Percentiles rank a stretch among this genome's conserved stretches.
Conservation (phyloP, 2,329 filamentous ascomycete genomes). For the Botrytis galanthina region DNA sequence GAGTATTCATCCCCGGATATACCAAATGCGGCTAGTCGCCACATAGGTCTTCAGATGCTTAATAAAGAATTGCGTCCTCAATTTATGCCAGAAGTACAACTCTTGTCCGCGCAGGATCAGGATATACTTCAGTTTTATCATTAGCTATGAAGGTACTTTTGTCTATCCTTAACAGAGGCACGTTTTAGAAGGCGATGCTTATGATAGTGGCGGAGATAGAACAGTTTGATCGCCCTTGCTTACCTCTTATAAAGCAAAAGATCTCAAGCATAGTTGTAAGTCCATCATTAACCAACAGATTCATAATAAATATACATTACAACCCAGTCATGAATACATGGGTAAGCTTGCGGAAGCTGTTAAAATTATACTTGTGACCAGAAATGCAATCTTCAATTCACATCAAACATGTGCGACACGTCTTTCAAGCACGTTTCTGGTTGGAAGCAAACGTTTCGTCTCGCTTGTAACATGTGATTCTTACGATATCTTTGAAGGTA, state of each 20-base stretch:
- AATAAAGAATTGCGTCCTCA: conserved; percentile 37
- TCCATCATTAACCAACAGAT: conserved; percentile 39
- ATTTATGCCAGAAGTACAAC: conserved; percentile 44
- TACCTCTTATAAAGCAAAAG: conserved; percentile 36
- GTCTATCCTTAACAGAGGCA: conserved; percentile 42
- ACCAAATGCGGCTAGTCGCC: conserved; percentile 32
- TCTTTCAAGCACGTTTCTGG: conserved; percentile 38
- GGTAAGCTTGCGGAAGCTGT: conserved; percentile 36
- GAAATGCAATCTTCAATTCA: conserved; percentile 42
- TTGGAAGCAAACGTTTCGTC: conserved; percentile 37
- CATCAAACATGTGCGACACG: conserved; percentile 39
- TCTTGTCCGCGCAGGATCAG: conserved; percentile 39
- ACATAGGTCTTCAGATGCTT: conserved; percentile 26
- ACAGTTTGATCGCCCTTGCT: conserved; percentile 38
- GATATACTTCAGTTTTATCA: conserved; percentile 37
- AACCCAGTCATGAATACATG: background rate
- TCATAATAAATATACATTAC: conserved; percentile 28
- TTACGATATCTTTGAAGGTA: conserved; percentile 45
- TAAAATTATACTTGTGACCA: conserved; percentile 42
- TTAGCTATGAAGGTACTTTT: conserved; percentile 35
- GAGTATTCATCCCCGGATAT: conserved; percentile 33
- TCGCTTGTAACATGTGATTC: conserved; percentile 44
- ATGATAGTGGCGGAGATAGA: conserved; percentile 41
- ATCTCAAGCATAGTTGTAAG: conserved; percentile 36
- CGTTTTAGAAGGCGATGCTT: conserved; percentile 40